Evolutionary conservation across 371 early-diverging fungal genomes (phyloP).

Genomic region (Syncephalis fuscata): DNA sequence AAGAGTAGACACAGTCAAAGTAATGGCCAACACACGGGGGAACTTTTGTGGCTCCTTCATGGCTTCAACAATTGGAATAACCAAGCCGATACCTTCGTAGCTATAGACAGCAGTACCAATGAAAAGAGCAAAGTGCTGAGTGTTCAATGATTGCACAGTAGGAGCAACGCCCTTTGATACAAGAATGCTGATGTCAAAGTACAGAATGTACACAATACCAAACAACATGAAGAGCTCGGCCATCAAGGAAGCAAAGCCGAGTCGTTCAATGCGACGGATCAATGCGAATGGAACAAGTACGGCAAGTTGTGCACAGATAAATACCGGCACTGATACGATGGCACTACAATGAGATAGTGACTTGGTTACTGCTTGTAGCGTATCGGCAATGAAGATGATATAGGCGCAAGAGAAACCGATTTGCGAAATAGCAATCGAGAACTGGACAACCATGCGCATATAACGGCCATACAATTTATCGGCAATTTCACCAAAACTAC

Average conservation of each 20-base stretch:
- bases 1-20: constrained; percentile 31
- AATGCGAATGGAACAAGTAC: constrained; percentile 67
- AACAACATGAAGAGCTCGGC: constrained; percentile 75
- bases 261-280: constrained; percentile 70
- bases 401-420: constrained; percentile 81
- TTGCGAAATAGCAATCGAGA: constrained; percentile 75
- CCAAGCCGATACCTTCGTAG: constrained; percentile 63
- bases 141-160: constrained; percentile 28
- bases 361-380: constrained; percentile 45
- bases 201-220: constrained; percentile 68
- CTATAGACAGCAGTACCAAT: constrained; percentile 63
- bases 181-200: constrained; percentile 51
- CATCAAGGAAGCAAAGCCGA: constrained; percentile 66
- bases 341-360: constrained; percentile 34
- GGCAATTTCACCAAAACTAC: constrained; percentile 88
- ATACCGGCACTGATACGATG: constrained; percentile 14
- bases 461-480: constrained; percentile 58
- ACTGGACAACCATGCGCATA: constrained; percentile 58
- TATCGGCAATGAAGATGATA: constrained; percentile 71
- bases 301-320: constrained; percentile 17
- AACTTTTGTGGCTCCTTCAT: constrained; percentile 39
- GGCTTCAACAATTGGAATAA: constrained; percentile 31
- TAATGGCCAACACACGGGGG: constrained; percentile 29
- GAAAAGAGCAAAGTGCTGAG: constrained; percentile 38
- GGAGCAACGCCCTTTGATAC: constrained; percentile 28